These are phyloP conservation scores for Zangia roseola DNA, from an alignment of 768 basidiomycete genomes.

Conservation along the genomic window DNA sequence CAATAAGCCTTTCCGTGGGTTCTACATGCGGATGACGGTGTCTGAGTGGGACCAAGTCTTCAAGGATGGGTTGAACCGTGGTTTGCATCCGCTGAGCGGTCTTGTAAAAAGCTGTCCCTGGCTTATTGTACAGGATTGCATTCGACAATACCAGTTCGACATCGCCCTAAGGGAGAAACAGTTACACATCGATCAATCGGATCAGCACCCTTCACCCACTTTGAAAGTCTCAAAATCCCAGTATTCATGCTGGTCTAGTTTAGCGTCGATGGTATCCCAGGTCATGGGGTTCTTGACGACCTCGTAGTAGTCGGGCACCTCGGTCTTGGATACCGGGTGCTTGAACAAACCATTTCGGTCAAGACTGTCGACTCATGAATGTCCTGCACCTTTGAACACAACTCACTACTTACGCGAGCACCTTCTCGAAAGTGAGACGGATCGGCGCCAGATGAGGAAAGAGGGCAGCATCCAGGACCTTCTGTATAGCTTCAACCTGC, in stretches of 20 bases:
- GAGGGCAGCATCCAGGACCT: slow-evolving; percentile 58
- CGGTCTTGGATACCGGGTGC: slow-evolving; percentile 72
- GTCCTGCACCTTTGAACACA: neutral
- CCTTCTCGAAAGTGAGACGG: slow-evolving; percentile 63
- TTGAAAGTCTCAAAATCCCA: slow-evolving; percentile 74
- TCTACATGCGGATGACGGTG: slow-evolving; percentile 12
- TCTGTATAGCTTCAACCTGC: slow-evolving; percentile 65
- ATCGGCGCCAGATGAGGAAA: slow-evolving; percentile 66
- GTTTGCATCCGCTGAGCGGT: slow-evolving; percentile 63
- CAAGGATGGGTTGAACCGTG: slow-evolving; percentile 36
- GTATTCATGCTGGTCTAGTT: slow-evolving; percentile 82
- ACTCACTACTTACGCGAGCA: slow-evolving; percentile 56
- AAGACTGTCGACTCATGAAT: slow-evolving; percentile 43
- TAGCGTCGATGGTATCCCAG: slow-evolving; percentile 77
- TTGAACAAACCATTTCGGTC: slow-evolving; percentile 78
- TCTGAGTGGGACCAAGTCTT: slow-evolving; percentile 23
- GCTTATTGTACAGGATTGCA: slow-evolving; percentile 82
- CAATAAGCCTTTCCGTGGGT: slow-evolving; percentile 35
- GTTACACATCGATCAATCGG: slow-evolving; percentile 1
- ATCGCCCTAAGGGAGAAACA: slow-evolving; percentile 55
- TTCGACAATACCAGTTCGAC: slow-evolving; percentile 83
- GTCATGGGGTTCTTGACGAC: slow-evolving; percentile 87
- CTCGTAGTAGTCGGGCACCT: slow-evolving; percentile 91
- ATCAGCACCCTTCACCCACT: slow-evolving; percentile 35
- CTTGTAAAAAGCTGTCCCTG: slow-evolving; percentile 68